Conservation (phyloP, 1,139 yeast species). For the Suzukiozyma palmioleophila region DNA sequence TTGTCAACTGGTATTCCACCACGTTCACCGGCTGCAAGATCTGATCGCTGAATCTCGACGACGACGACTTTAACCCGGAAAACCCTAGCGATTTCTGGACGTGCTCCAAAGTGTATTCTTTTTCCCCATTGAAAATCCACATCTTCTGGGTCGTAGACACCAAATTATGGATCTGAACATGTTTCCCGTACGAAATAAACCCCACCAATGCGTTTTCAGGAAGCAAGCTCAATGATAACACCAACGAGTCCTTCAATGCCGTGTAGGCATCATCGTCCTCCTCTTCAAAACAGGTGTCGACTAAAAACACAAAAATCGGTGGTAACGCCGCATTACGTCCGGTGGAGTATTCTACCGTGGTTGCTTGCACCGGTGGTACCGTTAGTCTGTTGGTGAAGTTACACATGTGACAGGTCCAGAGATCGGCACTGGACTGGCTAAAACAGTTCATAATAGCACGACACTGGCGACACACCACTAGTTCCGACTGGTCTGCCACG, state of each 20-base stretch:
- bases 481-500: conserved; percentile 22
- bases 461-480: conserved; percentile 52
- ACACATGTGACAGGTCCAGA: conserved; percentile 69
- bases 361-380: conserved; percentile 17
- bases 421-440: conserved; percentile 25
- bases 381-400: conserved; percentile 46
- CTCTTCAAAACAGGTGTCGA: conserved; percentile 58
- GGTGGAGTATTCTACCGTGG: conserved; percentile 61
- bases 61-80: conserved; percentile 26
- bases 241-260: conserved; percentile 53
- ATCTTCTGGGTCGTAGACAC: conserved; percentile 24
- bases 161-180: conserved; percentile 61
- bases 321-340: conserved; percentile 41
- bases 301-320: conserved; percentile 57
- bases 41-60: conserved; percentile 28
- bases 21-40: conserved; percentile 46
- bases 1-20: conserved; percentile 54
- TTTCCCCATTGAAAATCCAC: conserved; percentile 55
- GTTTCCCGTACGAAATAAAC: conserved; percentile 58
- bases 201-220: conserved; percentile 61
- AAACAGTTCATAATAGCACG: conserved; percentile 50
- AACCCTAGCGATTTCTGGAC: conserved; percentile 53
- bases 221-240: conserved; percentile 49
- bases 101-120: conserved; percentile 49
- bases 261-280: conserved; percentile 37